phyloP scores from a whole-genome alignment of 257 asterid species.

The Lycium ferocissimum region DNA sequence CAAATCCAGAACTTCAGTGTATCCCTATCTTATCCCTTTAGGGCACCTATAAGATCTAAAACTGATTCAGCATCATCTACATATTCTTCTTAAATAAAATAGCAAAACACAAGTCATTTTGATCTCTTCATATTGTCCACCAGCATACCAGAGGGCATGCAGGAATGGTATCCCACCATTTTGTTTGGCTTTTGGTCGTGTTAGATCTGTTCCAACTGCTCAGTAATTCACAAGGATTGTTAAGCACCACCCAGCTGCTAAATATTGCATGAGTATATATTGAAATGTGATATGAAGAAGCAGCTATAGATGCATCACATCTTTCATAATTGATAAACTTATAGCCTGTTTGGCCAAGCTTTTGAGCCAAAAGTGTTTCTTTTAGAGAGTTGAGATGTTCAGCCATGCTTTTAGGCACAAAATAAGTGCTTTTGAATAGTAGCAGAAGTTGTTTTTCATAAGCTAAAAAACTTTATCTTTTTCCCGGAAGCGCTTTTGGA shows the following conservation, averaged over 20 bases:
- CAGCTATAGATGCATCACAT: constrained; percentile 5
- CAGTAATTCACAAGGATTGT: background rate
- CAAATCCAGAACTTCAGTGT: background rate
- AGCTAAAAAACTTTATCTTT: no score
- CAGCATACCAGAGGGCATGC: background rate
- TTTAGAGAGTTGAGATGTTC: no score
- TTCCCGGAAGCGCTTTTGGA: no score
- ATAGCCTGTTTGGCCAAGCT: no score
- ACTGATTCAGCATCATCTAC: background rate
- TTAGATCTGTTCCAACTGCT: background rate
- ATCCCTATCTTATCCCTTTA: background rate
- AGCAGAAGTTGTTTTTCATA: no score
- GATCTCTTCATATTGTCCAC: background rate
- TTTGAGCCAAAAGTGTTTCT: no score
- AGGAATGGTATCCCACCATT: background rate
- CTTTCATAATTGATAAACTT: constrained; percentile 4
- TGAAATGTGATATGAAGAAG: background rate
- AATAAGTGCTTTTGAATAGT: no score
- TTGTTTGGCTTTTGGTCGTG: background rate
- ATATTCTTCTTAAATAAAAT: background rate
- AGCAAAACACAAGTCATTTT: background rate
- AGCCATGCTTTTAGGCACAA: no score
- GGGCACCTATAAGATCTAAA: background rate
- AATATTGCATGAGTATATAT: background rate
- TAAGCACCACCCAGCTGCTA: background rate